Evolutionary conservation across 2,329 filamentous ascomycete genomes (phyloP).

Genomic region (Huntiella moniliformis): DNA sequence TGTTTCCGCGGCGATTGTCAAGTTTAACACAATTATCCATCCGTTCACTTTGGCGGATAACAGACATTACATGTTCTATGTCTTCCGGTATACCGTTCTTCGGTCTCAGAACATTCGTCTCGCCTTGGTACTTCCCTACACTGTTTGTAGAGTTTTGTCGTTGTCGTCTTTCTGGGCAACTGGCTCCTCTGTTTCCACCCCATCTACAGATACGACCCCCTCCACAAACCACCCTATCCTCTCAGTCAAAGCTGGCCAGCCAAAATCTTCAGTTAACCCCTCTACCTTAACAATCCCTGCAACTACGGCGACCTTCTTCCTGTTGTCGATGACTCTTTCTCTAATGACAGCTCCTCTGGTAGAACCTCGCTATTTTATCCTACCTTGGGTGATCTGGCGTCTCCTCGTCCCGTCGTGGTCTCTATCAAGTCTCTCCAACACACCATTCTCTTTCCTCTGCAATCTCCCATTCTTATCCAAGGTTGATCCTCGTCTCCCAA

Average conservation of each 20-base stretch:
- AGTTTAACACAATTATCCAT: constrained; percentile 81
- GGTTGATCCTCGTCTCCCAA: constrained; percentile 28
- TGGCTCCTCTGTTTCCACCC: neutral
- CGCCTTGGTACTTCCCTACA: constrained; percentile 49
- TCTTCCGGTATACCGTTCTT: constrained; percentile 70
- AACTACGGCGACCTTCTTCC: constrained; percentile 35
- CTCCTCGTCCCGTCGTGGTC: constrained; percentile 47
- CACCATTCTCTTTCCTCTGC: constrained; percentile 4
- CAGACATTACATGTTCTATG: constrained; percentile 90
- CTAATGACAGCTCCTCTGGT: constrained; percentile 80
- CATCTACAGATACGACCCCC: constrained; percentile 1
- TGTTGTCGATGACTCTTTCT: constrained; percentile 56
- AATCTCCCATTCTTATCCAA: constrained; percentile 5
- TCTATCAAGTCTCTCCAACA: constrained; percentile 6
- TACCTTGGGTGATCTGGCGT: constrained; percentile 88
- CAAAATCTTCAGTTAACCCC: neutral
- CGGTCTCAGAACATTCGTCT: constrained; percentile 46
- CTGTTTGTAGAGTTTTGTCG: constrained; percentile 31
- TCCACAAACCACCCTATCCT: constrained; percentile 18
- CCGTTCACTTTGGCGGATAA: constrained; percentile 95
- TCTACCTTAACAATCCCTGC: constrained; percentile 15
- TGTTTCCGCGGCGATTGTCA: constrained; percentile 33
- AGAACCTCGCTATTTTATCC: constrained; percentile 88
- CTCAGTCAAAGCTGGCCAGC: constrained; percentile 16
- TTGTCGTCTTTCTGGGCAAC: no score